These are phyloP conservation scores for Penicillium verrucosum DNA, from an alignment of 2,329 filamentous ascomycete genomes.

Conservation along the genomic window DNA sequence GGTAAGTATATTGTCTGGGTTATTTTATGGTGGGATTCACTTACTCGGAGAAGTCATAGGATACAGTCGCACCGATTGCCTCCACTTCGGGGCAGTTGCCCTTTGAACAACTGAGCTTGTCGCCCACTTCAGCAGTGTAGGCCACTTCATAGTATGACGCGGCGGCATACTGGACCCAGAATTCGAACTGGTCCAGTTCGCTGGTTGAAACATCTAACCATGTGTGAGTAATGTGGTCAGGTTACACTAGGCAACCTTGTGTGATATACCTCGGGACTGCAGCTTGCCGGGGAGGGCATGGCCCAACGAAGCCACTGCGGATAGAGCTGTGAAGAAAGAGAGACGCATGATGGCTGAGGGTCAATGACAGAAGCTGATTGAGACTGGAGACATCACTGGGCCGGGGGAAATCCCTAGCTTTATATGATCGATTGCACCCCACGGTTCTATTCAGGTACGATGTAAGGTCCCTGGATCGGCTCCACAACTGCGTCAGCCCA, in stretches of 20 bases:
- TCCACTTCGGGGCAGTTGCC: slow-evolving; percentile 48
- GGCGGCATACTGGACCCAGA: slow-evolving; percentile 51
- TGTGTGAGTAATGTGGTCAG: neutral
- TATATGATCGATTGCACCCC: neutral
- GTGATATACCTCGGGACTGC: slow-evolving; percentile 13
- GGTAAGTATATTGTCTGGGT: neutral
- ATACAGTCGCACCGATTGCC: slow-evolving; percentile 26
- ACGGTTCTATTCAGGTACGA: neutral
- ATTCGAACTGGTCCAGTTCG: slow-evolving; percentile 33
- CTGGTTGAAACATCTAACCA: slow-evolving; percentile 11
- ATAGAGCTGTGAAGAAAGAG: slow-evolving; percentile 10
- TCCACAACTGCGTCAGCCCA: neutral
- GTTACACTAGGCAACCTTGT: neutral
- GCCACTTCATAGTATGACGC: slow-evolving; percentile 50
- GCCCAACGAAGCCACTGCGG: slow-evolving; percentile 5
- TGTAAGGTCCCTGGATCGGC: neutral
- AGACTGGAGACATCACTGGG: neutral
- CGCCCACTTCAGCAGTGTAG: slow-evolving; percentile 41
- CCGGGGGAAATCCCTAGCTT: neutral
- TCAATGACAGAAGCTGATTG: neutral
- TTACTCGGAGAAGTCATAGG: slow-evolving; percentile 49
- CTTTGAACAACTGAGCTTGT: slow-evolving; percentile 42
- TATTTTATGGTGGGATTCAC: neutral
- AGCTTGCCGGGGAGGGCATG: slow-evolving; percentile 10
- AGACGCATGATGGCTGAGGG: slow-evolving; percentile 9